Base-by-base conservation (phyloP, 257 asterid genomes). In the Voacanga thouarsii region DNA sequence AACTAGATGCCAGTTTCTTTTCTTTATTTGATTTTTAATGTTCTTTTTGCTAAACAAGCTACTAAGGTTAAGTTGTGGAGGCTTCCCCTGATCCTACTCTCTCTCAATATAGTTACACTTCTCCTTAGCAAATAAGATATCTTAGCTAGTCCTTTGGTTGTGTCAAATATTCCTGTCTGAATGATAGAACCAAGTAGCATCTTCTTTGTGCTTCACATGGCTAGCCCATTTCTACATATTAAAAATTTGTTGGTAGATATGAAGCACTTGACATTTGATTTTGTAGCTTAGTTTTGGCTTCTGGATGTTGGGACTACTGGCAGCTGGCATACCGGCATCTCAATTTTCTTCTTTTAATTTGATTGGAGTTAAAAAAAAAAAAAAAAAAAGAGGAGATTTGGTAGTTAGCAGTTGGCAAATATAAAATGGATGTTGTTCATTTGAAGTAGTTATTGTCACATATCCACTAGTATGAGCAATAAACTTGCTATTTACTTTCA, bases 241-340 rank as follows among this genome's bases (percentile, higher is more conserved):
- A 51, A 51, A 55, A 44, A 55, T 28, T 41, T 64, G 64, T 47
- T 69, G 77, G 75, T 71, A 23, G 74, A 74, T 76, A 21, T 50
- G 49, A 78, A 78, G n/a, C 81, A 72, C 60, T 51, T 37, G 47
- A 80, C 77, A 56, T 30, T 28, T 50, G 21, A 12, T 74, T 80
- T 65, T 81, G 87, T 85, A 78, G 85, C 77, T 59, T 72, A 65
- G 75, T 63, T 68, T 56, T 68, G 65, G 78, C 71, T 72, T 61
- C 63, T n/a, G 56, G 78, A 81, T 14, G 74, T 69, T 67, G 81
- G 74, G 60, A 65, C 65, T 76, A 53, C 45, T 41, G 64, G 12
- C 64, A 6, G 47, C 28, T 74, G 49, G 49, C 24, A 2, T 47
- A 41, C 37, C 14, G 44, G 24, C 12, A n/a, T 9, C 39, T 26